Evolutionary conservation across 108 stramenopile species (phyloP).

Genomic region (Tribonema minus): DNA sequence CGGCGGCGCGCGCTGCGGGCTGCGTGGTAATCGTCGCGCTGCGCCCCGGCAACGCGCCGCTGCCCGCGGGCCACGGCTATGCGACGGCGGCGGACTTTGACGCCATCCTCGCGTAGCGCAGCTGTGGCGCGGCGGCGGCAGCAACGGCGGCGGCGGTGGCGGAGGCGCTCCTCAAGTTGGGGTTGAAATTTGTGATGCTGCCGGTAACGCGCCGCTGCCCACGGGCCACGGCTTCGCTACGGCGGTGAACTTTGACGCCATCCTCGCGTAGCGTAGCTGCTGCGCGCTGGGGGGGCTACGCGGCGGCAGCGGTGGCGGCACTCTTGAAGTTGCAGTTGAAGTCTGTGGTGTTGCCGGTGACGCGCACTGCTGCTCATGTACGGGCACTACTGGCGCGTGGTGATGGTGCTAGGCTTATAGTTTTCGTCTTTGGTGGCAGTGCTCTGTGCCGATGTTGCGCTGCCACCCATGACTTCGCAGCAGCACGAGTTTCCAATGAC

Average conservation of each 20-base stretch:
- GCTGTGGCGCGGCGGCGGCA: conserved; percentile 77
- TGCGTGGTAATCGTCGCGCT: conserved; percentile 66
- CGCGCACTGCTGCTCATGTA: too few relatives aligned
- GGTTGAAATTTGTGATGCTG: conserved; percentile 67
- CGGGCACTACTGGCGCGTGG: too few relatives aligned
- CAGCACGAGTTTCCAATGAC: too few relatives aligned
- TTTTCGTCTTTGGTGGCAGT: too few relatives aligned
- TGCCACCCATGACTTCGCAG: too few relatives aligned
- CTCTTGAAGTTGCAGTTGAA: conserved; percentile 69
- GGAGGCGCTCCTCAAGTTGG: conserved; percentile 66
- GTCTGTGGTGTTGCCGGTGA: conserved; percentile 80
- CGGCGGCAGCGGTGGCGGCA: conserved; percentile 68
- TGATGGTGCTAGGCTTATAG: too few relatives aligned
- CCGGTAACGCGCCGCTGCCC: conserved; percentile 75
- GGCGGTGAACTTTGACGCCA: conserved; percentile 65
- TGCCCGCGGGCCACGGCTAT: conserved; percentile 63
- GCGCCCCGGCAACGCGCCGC: conserved; percentile 78
- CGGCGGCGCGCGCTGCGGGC: conserved; percentile 73
- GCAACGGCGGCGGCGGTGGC: conserved; percentile 76
- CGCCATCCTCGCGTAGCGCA: conserved; percentile 60
- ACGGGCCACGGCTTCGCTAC: conserved; percentile 60
- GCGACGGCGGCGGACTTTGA: conserved; percentile 63
- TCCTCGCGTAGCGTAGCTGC: conserved; percentile 63
- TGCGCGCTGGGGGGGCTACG: conserved; percentile 86
- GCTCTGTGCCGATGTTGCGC: too few relatives aligned